Conservation (phyloP, 768 basidiomycete species). For the Russula virescens region DNA sequence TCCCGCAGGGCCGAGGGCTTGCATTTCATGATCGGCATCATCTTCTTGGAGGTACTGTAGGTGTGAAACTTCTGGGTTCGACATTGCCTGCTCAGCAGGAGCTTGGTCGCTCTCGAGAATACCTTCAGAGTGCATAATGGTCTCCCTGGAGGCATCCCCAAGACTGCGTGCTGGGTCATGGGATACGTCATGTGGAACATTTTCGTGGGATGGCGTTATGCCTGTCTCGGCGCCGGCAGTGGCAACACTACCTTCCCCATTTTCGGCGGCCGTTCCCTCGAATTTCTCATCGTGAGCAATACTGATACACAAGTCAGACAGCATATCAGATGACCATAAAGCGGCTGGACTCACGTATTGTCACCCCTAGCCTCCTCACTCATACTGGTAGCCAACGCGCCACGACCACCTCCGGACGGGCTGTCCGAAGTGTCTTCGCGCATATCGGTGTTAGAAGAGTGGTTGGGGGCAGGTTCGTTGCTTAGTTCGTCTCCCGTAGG, state of each 20-base stretch:
- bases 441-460: background rate
- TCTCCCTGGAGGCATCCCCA: slow-evolving; percentile 78
- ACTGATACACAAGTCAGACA: slow-evolving; percentile 3
- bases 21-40: slow-evolving; percentile 66
- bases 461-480: slow-evolving; percentile 11
- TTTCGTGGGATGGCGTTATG: slow-evolving; percentile 34
- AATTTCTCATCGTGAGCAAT: background rate
- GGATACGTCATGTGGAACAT: slow-evolving; percentile 29
- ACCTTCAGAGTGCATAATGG: slow-evolving; percentile 77
- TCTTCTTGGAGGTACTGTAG: slow-evolving; percentile 76
- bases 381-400: slow-evolving; percentile 5
- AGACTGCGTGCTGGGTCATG: slow-evolving; percentile 63
- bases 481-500: slow-evolving; percentile 32
- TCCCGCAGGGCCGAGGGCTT: slow-evolving; percentile 83
- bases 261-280: slow-evolving; percentile 2
- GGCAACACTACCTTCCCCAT: slow-evolving; percentile 27
- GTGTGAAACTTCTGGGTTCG: slow-evolving; percentile 41
- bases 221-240: slow-evolving; percentile 44
- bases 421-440: slow-evolving; percentile 6
- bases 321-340: background rate
- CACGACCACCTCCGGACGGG: slow-evolving; percentile 8
- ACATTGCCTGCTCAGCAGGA: slow-evolving; percentile 28
- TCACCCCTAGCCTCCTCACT: slow-evolving; percentile 5
- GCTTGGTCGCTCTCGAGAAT: slow-evolving; percentile 50
- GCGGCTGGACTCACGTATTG: slow-evolving; percentile 6